These are phyloP conservation scores for Lepidium aucheri DNA, from an alignment of 345 rosid genomes.

Conservation along the genomic window DNA sequence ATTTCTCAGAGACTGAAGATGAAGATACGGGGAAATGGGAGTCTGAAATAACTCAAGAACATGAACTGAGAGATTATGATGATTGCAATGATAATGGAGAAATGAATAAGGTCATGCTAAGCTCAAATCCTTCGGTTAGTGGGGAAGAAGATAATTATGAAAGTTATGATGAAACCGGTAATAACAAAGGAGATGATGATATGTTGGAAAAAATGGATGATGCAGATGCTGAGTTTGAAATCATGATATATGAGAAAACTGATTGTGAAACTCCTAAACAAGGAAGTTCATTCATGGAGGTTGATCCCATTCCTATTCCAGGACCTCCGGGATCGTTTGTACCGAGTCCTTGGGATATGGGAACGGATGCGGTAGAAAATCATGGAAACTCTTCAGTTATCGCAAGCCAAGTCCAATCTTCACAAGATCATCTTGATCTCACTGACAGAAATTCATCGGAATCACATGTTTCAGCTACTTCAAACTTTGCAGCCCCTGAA, in stretches of 20 bases:
- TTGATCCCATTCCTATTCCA: slow-evolving; percentile 92
- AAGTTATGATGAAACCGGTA: slow-evolving; percentile 18
- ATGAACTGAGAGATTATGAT: slow-evolving; percentile 27
- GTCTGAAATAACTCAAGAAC: slow-evolving; percentile 37
- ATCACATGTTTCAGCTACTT: slow-evolving; percentile 63
- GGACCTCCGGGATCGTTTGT: slow-evolving; percentile 96
- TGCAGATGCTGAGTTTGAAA: slow-evolving; percentile 24
- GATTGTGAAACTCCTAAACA: slow-evolving; percentile 25
- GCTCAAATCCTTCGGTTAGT: slow-evolving; percentile 20
- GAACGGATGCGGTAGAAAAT: slow-evolving; percentile 52
- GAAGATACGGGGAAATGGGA: slow-evolving; percentile 30
- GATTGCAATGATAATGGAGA: slow-evolving; percentile 22
- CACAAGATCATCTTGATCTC: slow-evolving; percentile 57
- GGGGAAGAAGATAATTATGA: slow-evolving; percentile 16
- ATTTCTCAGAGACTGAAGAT: slow-evolving; percentile 28
- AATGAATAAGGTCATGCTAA: slow-evolving; percentile 25
- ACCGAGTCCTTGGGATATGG: slow-evolving; percentile 84
- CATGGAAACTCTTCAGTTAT: slow-evolving; percentile 78
- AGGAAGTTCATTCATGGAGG: slow-evolving; percentile 54
- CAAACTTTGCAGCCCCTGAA: slow-evolving; percentile 29
- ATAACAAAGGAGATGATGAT: slow-evolving; percentile 9
- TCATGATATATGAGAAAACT: slow-evolving; percentile 27
- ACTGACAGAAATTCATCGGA: slow-evolving; percentile 62
- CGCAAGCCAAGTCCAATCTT: slow-evolving; percentile 65
- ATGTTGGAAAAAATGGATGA: slow-evolving; percentile 5